phyloP scores from a whole-genome alignment of 306 rosid genomes.

The Vachellia collinsii region DNA sequence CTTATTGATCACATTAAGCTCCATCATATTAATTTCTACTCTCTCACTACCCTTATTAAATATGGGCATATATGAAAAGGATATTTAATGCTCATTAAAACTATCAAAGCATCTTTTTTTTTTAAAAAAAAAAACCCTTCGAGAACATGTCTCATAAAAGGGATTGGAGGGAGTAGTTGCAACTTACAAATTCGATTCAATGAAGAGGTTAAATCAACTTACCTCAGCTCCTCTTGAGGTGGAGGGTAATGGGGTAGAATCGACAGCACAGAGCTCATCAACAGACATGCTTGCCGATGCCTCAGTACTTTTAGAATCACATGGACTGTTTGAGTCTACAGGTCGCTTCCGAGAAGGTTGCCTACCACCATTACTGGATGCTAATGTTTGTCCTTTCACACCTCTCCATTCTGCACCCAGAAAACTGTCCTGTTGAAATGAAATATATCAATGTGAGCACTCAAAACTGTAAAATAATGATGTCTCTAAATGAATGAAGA shows the following conservation, averaged over 20 bases:
- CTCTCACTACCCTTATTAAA: too few relatives aligned
- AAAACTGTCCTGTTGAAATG: constrained; percentile 63
- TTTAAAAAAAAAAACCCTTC: too few relatives aligned
- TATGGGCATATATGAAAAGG: too few relatives aligned
- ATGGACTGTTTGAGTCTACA: constrained; percentile 65
- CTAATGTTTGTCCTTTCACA: constrained; percentile 80
- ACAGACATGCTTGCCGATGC: constrained; percentile 80
- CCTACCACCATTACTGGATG: constrained; percentile 62
- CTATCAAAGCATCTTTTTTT: too few relatives aligned
- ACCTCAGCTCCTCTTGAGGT: constrained; percentile 88
- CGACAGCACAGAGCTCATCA: constrained; percentile 73
- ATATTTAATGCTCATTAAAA: too few relatives aligned
- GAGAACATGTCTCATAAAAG: too few relatives aligned
- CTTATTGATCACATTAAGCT: too few relatives aligned
- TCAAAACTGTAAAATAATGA: constrained; percentile 26
- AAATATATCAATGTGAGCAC: constrained; percentile 20
- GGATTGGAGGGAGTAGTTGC: background rate
- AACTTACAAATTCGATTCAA: background rate
- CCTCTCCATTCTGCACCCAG: constrained; percentile 80
- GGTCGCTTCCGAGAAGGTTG: constrained; percentile 77
- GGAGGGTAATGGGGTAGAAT: constrained; percentile 78
- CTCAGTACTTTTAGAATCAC: constrained; percentile 87
- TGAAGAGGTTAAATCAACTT: constrained; percentile 26
- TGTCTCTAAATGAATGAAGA: background rate
- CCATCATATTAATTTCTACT: too few relatives aligned